phyloP scores from a whole-genome alignment of 352 stramenopile species.

The Phytophthora quininea region DNA sequence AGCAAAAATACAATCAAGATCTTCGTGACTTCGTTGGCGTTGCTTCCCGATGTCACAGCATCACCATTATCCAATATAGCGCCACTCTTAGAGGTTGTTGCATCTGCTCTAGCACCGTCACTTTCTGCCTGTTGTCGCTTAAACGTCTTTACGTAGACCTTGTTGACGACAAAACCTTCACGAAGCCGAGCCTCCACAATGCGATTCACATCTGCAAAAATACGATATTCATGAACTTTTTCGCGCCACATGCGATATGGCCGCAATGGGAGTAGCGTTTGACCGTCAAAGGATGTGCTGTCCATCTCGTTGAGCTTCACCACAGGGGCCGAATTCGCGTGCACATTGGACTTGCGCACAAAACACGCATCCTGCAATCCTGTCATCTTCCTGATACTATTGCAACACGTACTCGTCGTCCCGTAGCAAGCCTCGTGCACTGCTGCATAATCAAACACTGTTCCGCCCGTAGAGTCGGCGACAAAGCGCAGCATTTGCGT shows the following conservation, averaged over 20 bases:
- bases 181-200: slow-evolving; percentile 82
- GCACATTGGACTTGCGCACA: slow-evolving; percentile 68
- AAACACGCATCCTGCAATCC: slow-evolving; percentile 64
- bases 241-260: slow-evolving; percentile 88
- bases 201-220: slow-evolving; percentile 78
- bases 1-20: slow-evolving; percentile 84
- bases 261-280: slow-evolving; percentile 64
- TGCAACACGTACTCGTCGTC: slow-evolving; percentile 29
- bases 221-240: slow-evolving; percentile 89
- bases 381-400: slow-evolving; percentile 62
- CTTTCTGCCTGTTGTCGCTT: slow-evolving; percentile 31
- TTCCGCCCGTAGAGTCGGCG: slow-evolving; percentile 69
- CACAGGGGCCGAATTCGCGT: slow-evolving; percentile 68
- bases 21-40: slow-evolving; percentile 53
- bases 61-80: background rate
- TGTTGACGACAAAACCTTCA: slow-evolving; percentile 88
- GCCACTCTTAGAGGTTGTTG: slow-evolving; percentile 3
- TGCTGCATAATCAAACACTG: slow-evolving; percentile 65
- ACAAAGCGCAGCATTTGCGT: slow-evolving; percentile 82
- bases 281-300: slow-evolving; percentile 73
- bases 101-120: slow-evolving; percentile 3
- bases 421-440: slow-evolving; percentile 65
- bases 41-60: background rate
- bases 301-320: slow-evolving; percentile 73
- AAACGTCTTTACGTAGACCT: slow-evolving; percentile 68